Conservation (phyloP, 2,329 filamentous ascomycete genomes). For the Alternaria sp. region DNA sequence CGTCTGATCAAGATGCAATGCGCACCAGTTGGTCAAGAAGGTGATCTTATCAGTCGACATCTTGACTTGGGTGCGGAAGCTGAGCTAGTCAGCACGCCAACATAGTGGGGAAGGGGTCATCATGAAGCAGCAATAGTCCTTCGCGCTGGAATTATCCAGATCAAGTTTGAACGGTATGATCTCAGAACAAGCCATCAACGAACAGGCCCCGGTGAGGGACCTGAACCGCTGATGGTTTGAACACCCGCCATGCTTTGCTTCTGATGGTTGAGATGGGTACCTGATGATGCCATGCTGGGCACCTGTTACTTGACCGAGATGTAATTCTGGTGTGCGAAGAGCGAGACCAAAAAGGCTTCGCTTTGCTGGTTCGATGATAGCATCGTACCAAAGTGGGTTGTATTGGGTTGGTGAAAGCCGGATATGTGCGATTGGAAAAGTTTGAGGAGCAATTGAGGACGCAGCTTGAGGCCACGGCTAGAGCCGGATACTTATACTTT, state of each 20-base stretch:
- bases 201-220: neutral
- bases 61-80: constrained; percentile 57
- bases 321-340: constrained; percentile 2
- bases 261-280: constrained; percentile 26
- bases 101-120: constrained; percentile 40
- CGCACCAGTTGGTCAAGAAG: constrained; percentile 82
- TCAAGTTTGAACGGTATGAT: constrained; percentile 78
- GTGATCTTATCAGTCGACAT: constrained; percentile 88
- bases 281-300: constrained; percentile 16
- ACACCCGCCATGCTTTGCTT: constrained; percentile 31
- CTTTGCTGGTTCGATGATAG: constrained; percentile 15
- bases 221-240: constrained; percentile 4
- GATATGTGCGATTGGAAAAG: neutral
- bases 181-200: constrained; percentile 21
- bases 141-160: constrained; percentile 86
- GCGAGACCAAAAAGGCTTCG: neutral
- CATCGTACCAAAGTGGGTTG: constrained; percentile 18
- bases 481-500: neutral
- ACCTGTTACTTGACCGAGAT: constrained; percentile 19
- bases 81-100: constrained; percentile 31
- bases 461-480: no score
- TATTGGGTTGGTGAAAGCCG: neutral
- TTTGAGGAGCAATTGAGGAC: neutral
- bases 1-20: constrained; percentile 2
- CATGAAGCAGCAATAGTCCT: constrained; percentile 76